phyloP scores from a whole-genome alignment of 345 rosid genomes.

The Acer saccharum region DNA sequence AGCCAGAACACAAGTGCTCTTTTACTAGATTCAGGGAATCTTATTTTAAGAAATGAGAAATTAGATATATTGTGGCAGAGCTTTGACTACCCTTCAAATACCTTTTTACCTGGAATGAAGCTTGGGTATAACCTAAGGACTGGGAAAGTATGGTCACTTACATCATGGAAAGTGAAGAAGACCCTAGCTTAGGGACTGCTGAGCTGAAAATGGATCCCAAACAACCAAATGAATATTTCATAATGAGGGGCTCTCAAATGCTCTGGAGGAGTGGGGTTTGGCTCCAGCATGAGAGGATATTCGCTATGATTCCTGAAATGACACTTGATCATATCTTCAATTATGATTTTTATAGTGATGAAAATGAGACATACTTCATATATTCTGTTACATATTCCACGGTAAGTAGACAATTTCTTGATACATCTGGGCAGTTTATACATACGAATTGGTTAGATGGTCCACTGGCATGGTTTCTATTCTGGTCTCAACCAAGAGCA shows the following conservation, averaged over 20 bases:
- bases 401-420: not conserved
- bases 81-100: slow-evolving; percentile 23
- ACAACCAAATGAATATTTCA: not conserved
- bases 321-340: not conserved
- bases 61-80: slow-evolving; percentile 22
- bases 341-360: not conserved
- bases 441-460: not conserved
- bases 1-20: not conserved
- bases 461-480: not conserved
- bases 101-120: slow-evolving; percentile 25
- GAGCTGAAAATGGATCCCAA: slow-evolving; percentile 6
- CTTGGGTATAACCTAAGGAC: slow-evolving; percentile 16
- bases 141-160: slow-evolving; percentile 8
- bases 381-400: not conserved
- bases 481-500: slow-evolving; percentile 9
- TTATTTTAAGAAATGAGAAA: slow-evolving; percentile 26
- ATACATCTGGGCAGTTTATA: not conserved
- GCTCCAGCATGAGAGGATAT: not conserved
- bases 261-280: slow-evolving; percentile 14
- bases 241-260: not conserved
- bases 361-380: slow-evolving; percentile 6
- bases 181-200: slow-evolving; percentile 16
- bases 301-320: not conserved
- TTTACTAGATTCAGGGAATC: slow-evolving; percentile 30
- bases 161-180: slow-evolving; percentile 26